Evolutionary conservation across 495 filamentous ascomycete species (phyloP).

Genomic region (Amniculicola lignicola): DNA sequence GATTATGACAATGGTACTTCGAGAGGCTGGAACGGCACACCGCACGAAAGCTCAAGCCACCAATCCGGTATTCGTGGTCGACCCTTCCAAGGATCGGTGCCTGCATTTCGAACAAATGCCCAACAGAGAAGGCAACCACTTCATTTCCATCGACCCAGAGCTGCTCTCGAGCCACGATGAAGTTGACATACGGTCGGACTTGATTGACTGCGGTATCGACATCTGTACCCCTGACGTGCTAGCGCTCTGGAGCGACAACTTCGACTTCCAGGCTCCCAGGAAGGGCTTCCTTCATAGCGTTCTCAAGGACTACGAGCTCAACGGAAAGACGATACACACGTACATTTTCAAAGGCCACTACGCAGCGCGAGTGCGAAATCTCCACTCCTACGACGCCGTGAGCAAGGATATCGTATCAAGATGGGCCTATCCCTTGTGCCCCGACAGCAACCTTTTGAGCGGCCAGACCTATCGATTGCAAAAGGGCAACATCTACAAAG

Average conservation of each 20-base stretch:
- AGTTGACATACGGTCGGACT: constrained; percentile 76
- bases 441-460: constrained; percentile 77
- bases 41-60: constrained; percentile 69
- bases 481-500: constrained; percentile 65
- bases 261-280: constrained; percentile 88
- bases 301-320: constrained; percentile 92
- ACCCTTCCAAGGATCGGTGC: constrained; percentile 75
- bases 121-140: constrained; percentile 27
- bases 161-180: constrained; percentile 61
- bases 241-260: constrained; percentile 93
- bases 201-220: constrained; percentile 94
- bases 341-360: constrained; percentile 76
- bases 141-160: constrained; percentile 68
- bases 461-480: constrained; percentile 70
- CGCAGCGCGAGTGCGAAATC: constrained; percentile 75
- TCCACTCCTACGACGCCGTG: constrained; percentile 89
- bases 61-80: constrained; percentile 80
- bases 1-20: constrained; percentile 96
- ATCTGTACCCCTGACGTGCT: constrained; percentile 96
- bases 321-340: constrained; percentile 93
- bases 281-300: constrained; percentile 87
- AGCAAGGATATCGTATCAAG: constrained; percentile 80
- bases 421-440: constrained; percentile 91
- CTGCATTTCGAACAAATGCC: constrained; percentile 84
- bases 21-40: constrained; percentile 71